Base-by-base conservation (phyloP, 805 yeast genomes). In the Ogataea siamensis region DNA sequence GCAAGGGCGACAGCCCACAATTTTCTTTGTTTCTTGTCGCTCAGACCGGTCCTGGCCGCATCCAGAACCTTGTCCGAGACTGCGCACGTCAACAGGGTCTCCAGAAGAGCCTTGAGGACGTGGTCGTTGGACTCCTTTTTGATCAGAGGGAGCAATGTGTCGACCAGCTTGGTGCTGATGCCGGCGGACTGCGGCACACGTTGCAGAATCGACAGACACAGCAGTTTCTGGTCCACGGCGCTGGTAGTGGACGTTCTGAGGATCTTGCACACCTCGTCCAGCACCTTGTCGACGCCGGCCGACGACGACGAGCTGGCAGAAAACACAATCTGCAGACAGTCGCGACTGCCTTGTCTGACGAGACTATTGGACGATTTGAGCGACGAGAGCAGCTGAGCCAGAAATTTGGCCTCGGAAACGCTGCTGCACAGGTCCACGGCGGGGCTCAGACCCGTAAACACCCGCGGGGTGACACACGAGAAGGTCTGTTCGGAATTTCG, bases 401-500 rank as follows among this genome's bases (percentile, higher is more conserved):
- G 55, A 11, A 83, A 60, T 43, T 80, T 78, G 1, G 32, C 62
- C 34, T 42, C 40, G 2, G 64, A 53, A 7, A 77, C 55, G 1
- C 59, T 49, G 8, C 62, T 54, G 10, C 75, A 60, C n/a, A 74
- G 46, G 39, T 76, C 75, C 14, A 77, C 12, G 1, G 54, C 38
- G 3, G 66, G n/a, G n/a, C n/a, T n/a, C 38, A 35, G 69, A 20
- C 6, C 61, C 43, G 2, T 82, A 66, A 7, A 87, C n/a, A n/a
- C 53, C 8, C 70, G 66, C 3, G 79, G 74, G 2, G 83, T 56
- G n/a, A 81, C 55, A 13, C 53, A 47, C n/a, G 70, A 71, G 40
- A 87, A 74, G 0, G 86, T 74, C 25, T 67, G 59, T 53, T 87
- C 96, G 0, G 96, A 82, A 2, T 94, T 77, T 58, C 96, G 74